These are phyloP conservation scores for Kodamaea fungicola DNA, from an alignment of 1,139 yeast species.

Conservation along the genomic window DNA sequence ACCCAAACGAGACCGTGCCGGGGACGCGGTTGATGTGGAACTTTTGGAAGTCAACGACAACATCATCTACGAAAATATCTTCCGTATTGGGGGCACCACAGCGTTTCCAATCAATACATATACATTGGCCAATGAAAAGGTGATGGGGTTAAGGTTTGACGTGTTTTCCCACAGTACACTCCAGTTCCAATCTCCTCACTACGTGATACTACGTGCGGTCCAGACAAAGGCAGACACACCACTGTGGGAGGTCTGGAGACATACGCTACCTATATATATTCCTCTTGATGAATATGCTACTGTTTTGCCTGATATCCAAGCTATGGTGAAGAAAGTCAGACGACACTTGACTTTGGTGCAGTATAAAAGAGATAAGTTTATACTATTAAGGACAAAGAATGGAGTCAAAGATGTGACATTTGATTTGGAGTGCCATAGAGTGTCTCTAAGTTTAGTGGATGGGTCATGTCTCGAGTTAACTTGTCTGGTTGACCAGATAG, in stretches of 20 bases:
- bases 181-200: slow-evolving; percentile 32
- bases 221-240: slow-evolving; percentile 4
- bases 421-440: slow-evolving; percentile 8
- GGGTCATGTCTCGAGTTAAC: slow-evolving; percentile 2
- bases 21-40: neutral
- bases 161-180: slow-evolving; percentile 18
- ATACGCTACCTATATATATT: slow-evolving; percentile 35
- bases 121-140: slow-evolving; percentile 10
- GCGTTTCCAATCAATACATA: slow-evolving; percentile 37
- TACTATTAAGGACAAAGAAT: slow-evolving; percentile 11
- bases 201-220: slow-evolving; percentile 30
- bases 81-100: slow-evolving; percentile 38
- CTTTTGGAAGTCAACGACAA: slow-evolving; percentile 25
- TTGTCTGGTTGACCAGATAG: slow-evolving; percentile 7
- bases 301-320: slow-evolving; percentile 7
- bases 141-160: slow-evolving; percentile 37
- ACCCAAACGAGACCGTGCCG: slow-evolving; percentile 1
- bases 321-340: slow-evolving; percentile 18
- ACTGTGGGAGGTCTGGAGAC: slow-evolving; percentile 32
- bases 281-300: slow-evolving; percentile 17
- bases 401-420: slow-evolving; percentile 1
- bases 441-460: slow-evolving; percentile 1
- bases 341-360: slow-evolving; percentile 20
- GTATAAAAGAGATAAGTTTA: slow-evolving; percentile 31
- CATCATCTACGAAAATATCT: slow-evolving; percentile 36